Percentiles rank a stretch among this genome's conserved stretches.
Evolutionary conservation across 805 yeast species (phyloP).

Genomic region (Lipomyces oligophaga): DNA sequence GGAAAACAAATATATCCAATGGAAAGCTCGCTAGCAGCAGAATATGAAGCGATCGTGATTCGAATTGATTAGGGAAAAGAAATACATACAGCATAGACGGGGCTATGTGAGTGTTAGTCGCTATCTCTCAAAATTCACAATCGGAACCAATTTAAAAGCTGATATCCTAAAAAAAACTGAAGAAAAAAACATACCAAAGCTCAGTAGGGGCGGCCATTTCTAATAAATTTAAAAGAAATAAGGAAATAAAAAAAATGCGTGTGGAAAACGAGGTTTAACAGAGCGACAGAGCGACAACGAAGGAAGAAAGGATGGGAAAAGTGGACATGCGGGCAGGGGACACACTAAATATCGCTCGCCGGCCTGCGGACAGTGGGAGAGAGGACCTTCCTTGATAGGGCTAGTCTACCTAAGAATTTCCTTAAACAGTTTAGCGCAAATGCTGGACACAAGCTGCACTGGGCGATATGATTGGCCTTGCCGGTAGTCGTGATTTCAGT

Average conservation of each 20-base stretch:
- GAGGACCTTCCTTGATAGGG: constrained; percentile 12
- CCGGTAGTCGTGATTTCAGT: constrained; percentile 12
- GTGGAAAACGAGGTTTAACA: constrained; percentile 5
- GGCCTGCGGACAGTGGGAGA: constrained; percentile 7
- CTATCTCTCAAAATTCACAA: background rate
- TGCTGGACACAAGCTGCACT: too few relatives aligned
- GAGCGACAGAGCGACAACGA: constrained; percentile 1
- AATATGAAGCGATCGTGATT: too few relatives aligned
- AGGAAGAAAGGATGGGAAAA: constrained; percentile 9
- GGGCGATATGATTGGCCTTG: constrained; percentile 15
- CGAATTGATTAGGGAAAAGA: too few relatives aligned
- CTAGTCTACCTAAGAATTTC: constrained; percentile 1
- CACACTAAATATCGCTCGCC: constrained; percentile 19
- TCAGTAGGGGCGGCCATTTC: constrained; percentile 62
- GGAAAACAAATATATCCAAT: background rate
- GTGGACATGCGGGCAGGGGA: constrained; percentile 17
- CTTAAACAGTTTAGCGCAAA: constrained; percentile 4
- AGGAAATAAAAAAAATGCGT: constrained; percentile 1
- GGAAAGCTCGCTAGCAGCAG: constrained; percentile 1
- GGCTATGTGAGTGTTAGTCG: constrained; percentile 42
- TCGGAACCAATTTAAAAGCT: background rate
- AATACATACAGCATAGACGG: constrained; percentile 62
- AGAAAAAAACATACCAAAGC: constrained; percentile 56
- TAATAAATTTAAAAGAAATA: constrained; percentile 5
- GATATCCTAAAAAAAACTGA: constrained; percentile 23